Conservation (phyloP, 495 filamentous ascomycete species). For the Lophiostoma macrostomum region DNA sequence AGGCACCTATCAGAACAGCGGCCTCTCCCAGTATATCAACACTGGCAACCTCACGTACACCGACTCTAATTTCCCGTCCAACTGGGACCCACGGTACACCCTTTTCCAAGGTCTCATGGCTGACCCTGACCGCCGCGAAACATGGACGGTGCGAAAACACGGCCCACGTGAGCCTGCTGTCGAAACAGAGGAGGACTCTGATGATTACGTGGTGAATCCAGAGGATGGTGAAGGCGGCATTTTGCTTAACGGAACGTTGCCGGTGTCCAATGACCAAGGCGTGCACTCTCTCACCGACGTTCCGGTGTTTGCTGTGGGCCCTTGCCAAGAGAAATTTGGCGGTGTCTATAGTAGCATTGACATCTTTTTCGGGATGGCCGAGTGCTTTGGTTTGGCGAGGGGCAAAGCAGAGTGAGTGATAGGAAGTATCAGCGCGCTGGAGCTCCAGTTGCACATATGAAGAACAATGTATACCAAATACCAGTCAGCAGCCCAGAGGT, state of each 20-base stretch:
- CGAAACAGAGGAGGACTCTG: slow-evolving; percentile 37
- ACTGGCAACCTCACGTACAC: slow-evolving; percentile 48
- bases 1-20: slow-evolving; percentile 63
- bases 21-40: slow-evolving; percentile 64
- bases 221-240: slow-evolving; percentile 62
- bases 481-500: too few species aligned
- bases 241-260: slow-evolving; percentile 66
- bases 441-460: too few species aligned
- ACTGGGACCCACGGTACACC: slow-evolving; percentile 75
- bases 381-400: slow-evolving; percentile 55
- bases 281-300: slow-evolving; percentile 75
- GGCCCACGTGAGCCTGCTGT: slow-evolving; percentile 56
- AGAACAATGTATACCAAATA: too few species aligned
- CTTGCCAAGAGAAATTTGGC: slow-evolving; percentile 67
- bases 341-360: slow-evolving; percentile 68
- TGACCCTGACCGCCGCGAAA: slow-evolving; percentile 65
- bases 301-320: slow-evolving; percentile 68
- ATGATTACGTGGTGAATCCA: slow-evolving; percentile 57
- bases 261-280: slow-evolving; percentile 53
- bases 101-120: slow-evolving; percentile 62
- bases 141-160: slow-evolving; percentile 52
- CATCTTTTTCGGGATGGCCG: slow-evolving; percentile 69
- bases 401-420: too few species aligned
- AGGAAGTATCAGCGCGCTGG: too few species aligned
- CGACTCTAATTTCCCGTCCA: slow-evolving; percentile 67